Conservation (phyloP, 352 stramenopile genomes). For the Phytopythium boreale region DNA sequence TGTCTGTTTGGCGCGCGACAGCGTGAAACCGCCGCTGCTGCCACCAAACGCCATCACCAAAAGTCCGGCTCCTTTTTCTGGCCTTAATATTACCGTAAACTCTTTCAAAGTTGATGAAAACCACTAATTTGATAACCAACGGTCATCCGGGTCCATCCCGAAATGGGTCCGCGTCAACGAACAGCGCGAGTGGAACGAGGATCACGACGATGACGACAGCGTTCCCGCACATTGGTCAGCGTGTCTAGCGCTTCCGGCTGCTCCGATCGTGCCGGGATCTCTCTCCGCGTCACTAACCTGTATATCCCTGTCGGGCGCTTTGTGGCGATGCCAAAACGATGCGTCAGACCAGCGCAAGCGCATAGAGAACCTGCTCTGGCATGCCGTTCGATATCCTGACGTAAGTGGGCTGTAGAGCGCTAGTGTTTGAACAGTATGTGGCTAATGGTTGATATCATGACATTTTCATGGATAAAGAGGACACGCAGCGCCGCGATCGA, state of each 20-base stretch:
- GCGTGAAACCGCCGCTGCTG: slow-evolving; percentile 4
- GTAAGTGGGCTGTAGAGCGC: neutral
- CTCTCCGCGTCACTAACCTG: neutral
- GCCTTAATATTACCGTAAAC: neutral
- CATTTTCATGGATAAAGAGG: neutral
- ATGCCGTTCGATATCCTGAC: neutral
- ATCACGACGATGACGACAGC: slow-evolving; percentile 21
- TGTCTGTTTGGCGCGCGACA: no score
- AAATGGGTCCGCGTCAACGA: slow-evolving; percentile 1
- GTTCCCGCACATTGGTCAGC: slow-evolving; percentile 36
- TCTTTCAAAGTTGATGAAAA: neutral
- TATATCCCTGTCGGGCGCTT: neutral
- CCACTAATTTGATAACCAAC: neutral
- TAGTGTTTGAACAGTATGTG: neutral
- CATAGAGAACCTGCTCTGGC: slow-evolving; percentile 2
- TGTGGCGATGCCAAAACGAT: neutral
- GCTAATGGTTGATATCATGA: neutral
- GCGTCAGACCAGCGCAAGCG: slow-evolving; percentile 5
- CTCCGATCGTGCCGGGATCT: neutral
- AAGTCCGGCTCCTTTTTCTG: slow-evolving; percentile 8
- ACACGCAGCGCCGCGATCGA: neutral
- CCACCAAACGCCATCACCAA: slow-evolving; percentile 1
- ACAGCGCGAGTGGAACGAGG: neutral
- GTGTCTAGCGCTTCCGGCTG: neutral
- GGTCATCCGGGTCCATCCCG: neutral